These are phyloP conservation scores for Ilyonectria sp. DNA, from an alignment of 2,329 filamentous ascomycete genomes.

Conservation along the genomic window DNA sequence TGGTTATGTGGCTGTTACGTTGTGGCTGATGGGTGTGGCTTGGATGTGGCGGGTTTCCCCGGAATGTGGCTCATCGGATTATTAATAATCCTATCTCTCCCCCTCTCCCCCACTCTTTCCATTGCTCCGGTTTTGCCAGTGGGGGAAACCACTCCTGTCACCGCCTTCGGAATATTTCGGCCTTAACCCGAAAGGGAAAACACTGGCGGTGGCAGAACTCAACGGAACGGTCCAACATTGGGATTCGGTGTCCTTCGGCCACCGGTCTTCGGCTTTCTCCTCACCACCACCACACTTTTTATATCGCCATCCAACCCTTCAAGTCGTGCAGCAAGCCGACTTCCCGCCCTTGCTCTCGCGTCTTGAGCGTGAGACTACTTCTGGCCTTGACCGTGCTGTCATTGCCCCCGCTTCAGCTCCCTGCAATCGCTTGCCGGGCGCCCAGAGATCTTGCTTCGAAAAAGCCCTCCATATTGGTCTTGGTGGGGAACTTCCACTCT, in stretches of 20 bases:
- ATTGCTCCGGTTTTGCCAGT: neutral
- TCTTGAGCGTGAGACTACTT: conserved; percentile 16
- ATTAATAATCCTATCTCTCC: conserved; percentile 12
- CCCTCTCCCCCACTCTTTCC: conserved; percentile 4
- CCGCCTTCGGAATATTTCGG: conserved; percentile 9
- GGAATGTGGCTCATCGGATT: conserved; percentile 9
- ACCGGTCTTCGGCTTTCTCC: conserved; percentile 35
- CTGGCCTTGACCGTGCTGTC: conserved; percentile 15
- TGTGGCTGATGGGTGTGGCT: neutral
- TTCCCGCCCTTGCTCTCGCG: conserved; percentile 1
- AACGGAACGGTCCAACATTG: conserved; percentile 28
- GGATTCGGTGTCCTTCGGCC: conserved; percentile 30
- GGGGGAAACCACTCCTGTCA: conserved; percentile 20
- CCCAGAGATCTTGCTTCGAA: conserved; percentile 13
- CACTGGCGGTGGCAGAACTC: conserved; percentile 31
- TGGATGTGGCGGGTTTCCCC: neutral
- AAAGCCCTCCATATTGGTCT: conserved; percentile 32
- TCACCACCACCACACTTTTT: conserved; percentile 22
- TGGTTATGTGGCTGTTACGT: neutral
- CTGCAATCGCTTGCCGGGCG: conserved; percentile 5
- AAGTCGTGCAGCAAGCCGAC: conserved; percentile 24
- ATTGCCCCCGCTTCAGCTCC: conserved; percentile 7
- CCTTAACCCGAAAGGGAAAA: conserved; percentile 21
- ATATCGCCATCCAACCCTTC: conserved; percentile 23
- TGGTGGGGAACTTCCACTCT: conserved; percentile 39